Percentiles rank a stretch among this genome's conserved stretches.
phyloP scores from a whole-genome alignment of 2,329 filamentous ascomycete species.

The Colletotrichum nymphaeae region DNA sequence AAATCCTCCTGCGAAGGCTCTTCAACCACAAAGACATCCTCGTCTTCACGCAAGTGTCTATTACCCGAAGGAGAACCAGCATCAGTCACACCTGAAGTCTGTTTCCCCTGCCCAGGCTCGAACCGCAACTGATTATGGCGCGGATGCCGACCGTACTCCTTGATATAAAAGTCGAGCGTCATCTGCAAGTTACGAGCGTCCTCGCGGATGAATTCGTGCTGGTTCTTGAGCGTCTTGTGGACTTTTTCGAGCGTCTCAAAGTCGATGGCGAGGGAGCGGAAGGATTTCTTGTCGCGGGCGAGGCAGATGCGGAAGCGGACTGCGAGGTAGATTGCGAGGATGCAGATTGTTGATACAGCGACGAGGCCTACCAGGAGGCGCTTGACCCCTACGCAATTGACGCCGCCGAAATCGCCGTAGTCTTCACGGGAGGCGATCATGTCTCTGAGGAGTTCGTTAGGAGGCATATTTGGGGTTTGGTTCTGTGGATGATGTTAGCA shows the following conservation, averaged over 20 bases:
- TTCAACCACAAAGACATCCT: neutral
- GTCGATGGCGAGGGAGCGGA: neutral
- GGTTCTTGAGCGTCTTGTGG: neutral
- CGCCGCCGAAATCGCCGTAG: neutral
- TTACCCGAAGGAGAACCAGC: no score
- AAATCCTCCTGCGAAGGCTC: neutral
- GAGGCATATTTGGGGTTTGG: neutral
- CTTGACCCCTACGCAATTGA: neutral
- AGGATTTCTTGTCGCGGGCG: neutral
- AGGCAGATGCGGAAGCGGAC: neutral
- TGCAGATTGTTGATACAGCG: neutral
- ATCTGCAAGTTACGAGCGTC: neutral
- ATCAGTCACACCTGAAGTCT: neutral
- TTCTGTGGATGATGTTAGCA: neutral
- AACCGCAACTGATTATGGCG: neutral
- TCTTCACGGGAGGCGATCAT: neutral
- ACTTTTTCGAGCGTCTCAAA: neutral
- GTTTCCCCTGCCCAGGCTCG: neutral
- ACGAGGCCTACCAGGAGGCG: neutral
- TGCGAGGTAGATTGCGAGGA: neutral
- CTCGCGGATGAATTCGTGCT: neutral
- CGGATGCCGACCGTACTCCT: neutral
- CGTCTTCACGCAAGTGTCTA: fast-evolving
- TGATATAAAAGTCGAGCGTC: neutral
- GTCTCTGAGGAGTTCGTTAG: neutral